Evolutionary conservation across 441 rosid genomes (phyloP).

Genomic region (Rhodomyrtus psidioides): DNA sequence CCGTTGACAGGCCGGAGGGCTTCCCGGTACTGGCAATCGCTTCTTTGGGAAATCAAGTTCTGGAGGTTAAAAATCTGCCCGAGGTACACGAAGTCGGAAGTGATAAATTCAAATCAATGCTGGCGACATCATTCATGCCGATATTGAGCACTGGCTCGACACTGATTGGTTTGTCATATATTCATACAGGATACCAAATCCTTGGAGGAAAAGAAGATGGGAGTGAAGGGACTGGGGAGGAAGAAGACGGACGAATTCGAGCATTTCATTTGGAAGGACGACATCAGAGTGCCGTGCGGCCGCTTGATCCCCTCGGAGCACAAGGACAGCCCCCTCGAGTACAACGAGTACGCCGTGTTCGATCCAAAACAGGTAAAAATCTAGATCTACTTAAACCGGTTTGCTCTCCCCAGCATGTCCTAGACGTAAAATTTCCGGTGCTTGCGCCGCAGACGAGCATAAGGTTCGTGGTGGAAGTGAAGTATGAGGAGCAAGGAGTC

Average conservation of each 20-base stretch:
- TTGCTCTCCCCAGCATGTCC: neutral
- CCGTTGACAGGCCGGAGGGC: slow-evolving; percentile 69
- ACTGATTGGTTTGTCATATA: neutral
- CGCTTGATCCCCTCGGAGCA: slow-evolving; percentile 48
- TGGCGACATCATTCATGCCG: neutral
- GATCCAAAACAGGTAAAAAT: slow-evolving; percentile 59
- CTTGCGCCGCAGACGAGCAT: slow-evolving; percentile 40
- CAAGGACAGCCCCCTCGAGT: slow-evolving; percentile 61
- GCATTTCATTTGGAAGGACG: slow-evolving; percentile 54
- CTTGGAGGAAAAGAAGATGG: slow-evolving; percentile 51
- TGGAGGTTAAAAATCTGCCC: slow-evolving; percentile 35
- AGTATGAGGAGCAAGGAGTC: slow-evolving; percentile 48
- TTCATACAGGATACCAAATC: slow-evolving; percentile 36
- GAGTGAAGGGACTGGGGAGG: slow-evolving; percentile 59
- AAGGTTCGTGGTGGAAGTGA: slow-evolving; percentile 65
- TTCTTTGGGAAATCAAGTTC: slow-evolving; percentile 46
- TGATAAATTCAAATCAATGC: neutral
- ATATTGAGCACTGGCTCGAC: neutral
- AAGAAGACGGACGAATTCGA: slow-evolving; percentile 69
- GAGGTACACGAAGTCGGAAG: slow-evolving; percentile 25
- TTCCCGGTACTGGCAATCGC: slow-evolving; percentile 56
- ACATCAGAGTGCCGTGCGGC: slow-evolving; percentile 71
- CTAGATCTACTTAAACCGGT: neutral
- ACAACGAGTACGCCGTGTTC: slow-evolving; percentile 71
- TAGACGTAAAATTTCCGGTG: neutral